Conservation (phyloP, 495 filamentous ascomycete genomes). For the Penicillium psychrofluorescens region DNA sequence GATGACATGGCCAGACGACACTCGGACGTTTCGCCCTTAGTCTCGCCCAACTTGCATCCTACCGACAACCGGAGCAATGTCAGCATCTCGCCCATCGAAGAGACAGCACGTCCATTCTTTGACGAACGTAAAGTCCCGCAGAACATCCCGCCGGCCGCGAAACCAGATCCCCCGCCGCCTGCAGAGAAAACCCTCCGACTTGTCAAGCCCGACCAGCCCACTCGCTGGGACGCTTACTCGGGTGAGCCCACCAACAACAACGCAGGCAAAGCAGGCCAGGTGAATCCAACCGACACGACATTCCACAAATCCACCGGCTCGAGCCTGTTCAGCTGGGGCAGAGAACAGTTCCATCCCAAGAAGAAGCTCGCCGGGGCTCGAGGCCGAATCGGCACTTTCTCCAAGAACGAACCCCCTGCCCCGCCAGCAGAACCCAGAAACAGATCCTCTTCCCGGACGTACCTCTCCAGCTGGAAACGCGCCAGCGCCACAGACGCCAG, state of each 20-base stretch:
- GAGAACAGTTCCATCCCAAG: conserved; percentile 24
- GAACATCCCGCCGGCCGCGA: neutral
- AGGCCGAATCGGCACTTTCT: conserved; percentile 14
- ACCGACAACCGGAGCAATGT: conserved; percentile 25
- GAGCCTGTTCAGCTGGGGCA: conserved; percentile 23
- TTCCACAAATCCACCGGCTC: conserved; percentile 17
- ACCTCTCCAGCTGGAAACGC: neutral
- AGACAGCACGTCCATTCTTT: conserved; percentile 4
- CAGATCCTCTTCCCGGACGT: conserved; percentile 19
- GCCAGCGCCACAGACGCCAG: conserved; percentile 2
- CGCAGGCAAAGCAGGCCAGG: conserved; percentile 18
- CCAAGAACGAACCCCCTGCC: conserved; percentile 15
- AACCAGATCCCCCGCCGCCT: neutral
- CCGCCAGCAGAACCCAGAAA: conserved; percentile 7
- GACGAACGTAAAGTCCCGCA: neutral
- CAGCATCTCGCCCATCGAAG: conserved; percentile 41
- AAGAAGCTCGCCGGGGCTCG: conserved; percentile 23
- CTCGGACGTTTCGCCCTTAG: conserved; percentile 40
- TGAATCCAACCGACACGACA: conserved; percentile 11
- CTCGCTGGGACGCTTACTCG: conserved; percentile 44
- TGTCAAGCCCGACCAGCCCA: conserved; percentile 10
- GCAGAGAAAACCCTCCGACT: neutral
- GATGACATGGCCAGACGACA: conserved; percentile 3
- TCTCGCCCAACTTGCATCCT: conserved; percentile 22
- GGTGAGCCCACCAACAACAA: conserved; percentile 37